Base-by-base conservation (phyloP, 768 basidiomycete species). In the Phlebiopsis gigantea region DNA sequence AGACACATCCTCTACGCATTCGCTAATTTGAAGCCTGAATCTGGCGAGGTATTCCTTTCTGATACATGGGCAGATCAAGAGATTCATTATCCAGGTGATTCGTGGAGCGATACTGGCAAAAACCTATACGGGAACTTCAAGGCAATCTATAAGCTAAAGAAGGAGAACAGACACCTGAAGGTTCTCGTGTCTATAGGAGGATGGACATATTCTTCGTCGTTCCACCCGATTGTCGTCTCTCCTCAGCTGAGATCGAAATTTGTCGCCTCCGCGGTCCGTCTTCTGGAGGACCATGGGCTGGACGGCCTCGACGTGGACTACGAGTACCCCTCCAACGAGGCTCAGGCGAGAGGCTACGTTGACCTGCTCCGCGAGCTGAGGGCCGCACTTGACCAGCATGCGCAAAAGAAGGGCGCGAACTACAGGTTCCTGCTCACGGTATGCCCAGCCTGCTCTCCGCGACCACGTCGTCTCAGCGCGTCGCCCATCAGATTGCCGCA, bases 111-210 rank as follows among this genome's bases (percentile, higher is more conserved):
- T 53, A 68, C 68, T 25, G 94, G 93, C 44, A 86, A 79, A 60
- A 97, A 98, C 70, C 81, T 98, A 17, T 98, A 96, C 65, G 95
- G 95, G 53, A 96, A 96, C 71, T 83, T 98, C 73, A 97, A 96
- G 68, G 90, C 90, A 49, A 81, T 98, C 57, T 95, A 94, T 71
- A 80, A 88, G 29, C 77, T 98, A 62, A 98, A 98, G 79, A 88
- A 95, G 68, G 70, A 80, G 60, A 77, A 97, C 58, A 81, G 93
- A 52, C 87, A 87, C 59, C 77, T 93, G 67, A 90, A 88, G 62
- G 78, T 87, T 17, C 74, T 90, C 15, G 79, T 99, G 26, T 92
- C 89, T 44, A 98, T 99, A 52, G 96, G 96, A 14, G 96, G 96
- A 5, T 98, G 93, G 93, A 90, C 92, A 0, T 95, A 93, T 68